Evolutionary conservation across 371 early-diverging fungal species (phyloP).

Genomic region (Saksenaea oblongispora): DNA sequence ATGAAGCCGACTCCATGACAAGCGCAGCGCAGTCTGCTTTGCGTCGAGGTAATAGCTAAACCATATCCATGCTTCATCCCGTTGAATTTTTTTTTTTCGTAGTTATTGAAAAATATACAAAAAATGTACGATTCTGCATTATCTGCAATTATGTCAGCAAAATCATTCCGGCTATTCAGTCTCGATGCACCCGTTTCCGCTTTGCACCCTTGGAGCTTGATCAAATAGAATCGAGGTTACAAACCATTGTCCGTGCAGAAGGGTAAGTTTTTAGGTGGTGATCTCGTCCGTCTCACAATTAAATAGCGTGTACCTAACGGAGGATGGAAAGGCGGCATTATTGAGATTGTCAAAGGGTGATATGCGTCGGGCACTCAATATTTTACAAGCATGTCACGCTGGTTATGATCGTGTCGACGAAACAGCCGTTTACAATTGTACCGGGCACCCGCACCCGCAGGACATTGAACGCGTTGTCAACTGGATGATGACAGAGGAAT

Average conservation of each 20-base stretch:
- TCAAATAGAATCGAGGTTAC: conserved; percentile 77
- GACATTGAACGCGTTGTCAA: conserved; percentile 82
- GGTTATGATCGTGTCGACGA: conserved; percentile 79
- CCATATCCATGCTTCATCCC: not conserved
- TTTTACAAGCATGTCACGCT: conserved; percentile 89
- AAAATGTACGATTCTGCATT: conserved; percentile 97
- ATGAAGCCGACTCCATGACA: conserved; percentile 99
- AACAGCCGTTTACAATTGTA: conserved; percentile 84
- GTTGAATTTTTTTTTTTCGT: not conserved
- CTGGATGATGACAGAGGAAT: conserved; percentile 83
- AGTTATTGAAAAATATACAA: conserved; percentile 98
- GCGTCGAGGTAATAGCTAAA: conserved; percentile 72
- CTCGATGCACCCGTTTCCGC: conserved; percentile 97
- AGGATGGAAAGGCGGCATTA: conserved; percentile 81
- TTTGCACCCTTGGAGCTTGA: conserved; percentile 88
- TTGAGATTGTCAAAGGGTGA: conserved; percentile 88
- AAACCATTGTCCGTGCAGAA: conserved; percentile 76
- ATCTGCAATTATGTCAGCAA: conserved; percentile 99
- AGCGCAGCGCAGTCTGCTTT: conserved; percentile 95
- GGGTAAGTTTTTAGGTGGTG: conserved; percentile 37
- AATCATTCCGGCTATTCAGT: conserved; percentile 98
- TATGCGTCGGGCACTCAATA: conserved; percentile 96
- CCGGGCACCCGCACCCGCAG: conserved; percentile 88
- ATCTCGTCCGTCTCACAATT: not conserved
- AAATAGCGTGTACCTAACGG: conserved; percentile 74